Base-by-base conservation (phyloP, 192 early-diverging fungal genomes). In the Backusella westeae region DNA sequence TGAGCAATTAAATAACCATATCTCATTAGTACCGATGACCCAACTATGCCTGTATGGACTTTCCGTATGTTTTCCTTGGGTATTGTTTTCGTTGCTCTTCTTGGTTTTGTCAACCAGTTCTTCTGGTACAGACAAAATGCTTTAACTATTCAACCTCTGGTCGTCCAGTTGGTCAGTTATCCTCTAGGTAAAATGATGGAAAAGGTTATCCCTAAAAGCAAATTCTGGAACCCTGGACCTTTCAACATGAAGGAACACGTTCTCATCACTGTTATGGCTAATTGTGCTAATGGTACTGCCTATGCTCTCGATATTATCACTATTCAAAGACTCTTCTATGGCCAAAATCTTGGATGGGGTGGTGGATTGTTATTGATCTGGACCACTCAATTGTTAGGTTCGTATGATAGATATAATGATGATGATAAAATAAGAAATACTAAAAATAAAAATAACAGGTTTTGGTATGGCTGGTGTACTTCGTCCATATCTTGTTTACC, bases 401-500 rank as follows among this genome's bases (percentile, higher is more conserved):
- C 26, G 56, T 63, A 26, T 63, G 29, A n/a, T 44, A 56, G 9
- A 9, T 9, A 23, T 9, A 6, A 56, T 8, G n/a, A 56, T 56
- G 4, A 39, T 39, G 10, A 39, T 32, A 56, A 9, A 21, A 9
- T 26, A 56, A 10, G n/a, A 1, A 56, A 56, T 56, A 21, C 52
- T 56, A 56, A 21, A 56, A 21, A 44, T 15, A 44, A 44, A 44
- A 59, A 59, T 59, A 21, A 19, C n/a, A 15, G 82, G 67, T 75
- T 89, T 84, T 65, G 88, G 88, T 74, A 79, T 93, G 83, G 91
- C 91, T 63, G 95, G 91, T 74, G 81, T 91, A 17, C 84, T 85
- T 53, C 92, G 95, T 35, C 88, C 89, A 29, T 95, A 91, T 81
- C 84, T 98, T n/a, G 95, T 98, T 8, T 89, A 91, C 67, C 96